phyloP scores from a whole-genome alignment of 352 stramenopile species.

The Phytophthora pluvialis region DNA sequence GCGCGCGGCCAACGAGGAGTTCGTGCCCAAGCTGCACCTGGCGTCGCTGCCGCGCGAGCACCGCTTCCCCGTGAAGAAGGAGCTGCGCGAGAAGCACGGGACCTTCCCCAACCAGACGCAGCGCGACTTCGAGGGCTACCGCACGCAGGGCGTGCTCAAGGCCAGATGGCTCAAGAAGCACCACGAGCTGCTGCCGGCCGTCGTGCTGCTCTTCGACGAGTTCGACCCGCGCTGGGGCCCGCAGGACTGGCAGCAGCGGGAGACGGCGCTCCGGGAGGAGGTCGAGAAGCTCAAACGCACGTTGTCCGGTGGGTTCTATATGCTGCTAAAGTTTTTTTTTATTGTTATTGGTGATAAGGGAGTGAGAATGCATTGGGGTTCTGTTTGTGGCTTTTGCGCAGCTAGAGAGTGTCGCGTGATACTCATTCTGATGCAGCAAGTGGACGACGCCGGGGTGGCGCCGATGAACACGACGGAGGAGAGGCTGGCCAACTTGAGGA shows the following conservation, averaged over 20 bases:
- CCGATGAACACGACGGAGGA: conserved; percentile 80
- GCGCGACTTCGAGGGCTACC: conserved; percentile 82
- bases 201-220: conserved; percentile 85
- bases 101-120: conserved; percentile 87
- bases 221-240: conserved; percentile 81
- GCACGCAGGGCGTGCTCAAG: conserved; percentile 77
- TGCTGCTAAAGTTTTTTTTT: not conserved
- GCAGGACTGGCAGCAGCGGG: conserved; percentile 74
- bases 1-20: conserved; percentile 83
- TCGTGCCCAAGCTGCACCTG: conserved; percentile 82
- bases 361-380: conserved; percentile 3
- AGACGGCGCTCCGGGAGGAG: conserved; percentile 74
- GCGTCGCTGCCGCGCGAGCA: conserved; percentile 73
- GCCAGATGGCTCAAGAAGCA: conserved; percentile 88
- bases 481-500: conserved; percentile 67
- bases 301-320: conserved; percentile 43
- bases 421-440: conserved; percentile 80
- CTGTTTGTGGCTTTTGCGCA: conserved; percentile 11
- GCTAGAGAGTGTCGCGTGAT: conserved; percentile 80
- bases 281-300: conserved; percentile 74
- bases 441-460: conserved; percentile 69
- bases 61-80: conserved; percentile 84
- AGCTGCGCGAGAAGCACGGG: conserved; percentile 84
- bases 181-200: conserved; percentile 78
- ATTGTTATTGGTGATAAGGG: not conserved